These are phyloP conservation scores for Kewa caespitosa DNA, from an alignment of 179 eudicot genomes.

Conservation along the genomic window DNA sequence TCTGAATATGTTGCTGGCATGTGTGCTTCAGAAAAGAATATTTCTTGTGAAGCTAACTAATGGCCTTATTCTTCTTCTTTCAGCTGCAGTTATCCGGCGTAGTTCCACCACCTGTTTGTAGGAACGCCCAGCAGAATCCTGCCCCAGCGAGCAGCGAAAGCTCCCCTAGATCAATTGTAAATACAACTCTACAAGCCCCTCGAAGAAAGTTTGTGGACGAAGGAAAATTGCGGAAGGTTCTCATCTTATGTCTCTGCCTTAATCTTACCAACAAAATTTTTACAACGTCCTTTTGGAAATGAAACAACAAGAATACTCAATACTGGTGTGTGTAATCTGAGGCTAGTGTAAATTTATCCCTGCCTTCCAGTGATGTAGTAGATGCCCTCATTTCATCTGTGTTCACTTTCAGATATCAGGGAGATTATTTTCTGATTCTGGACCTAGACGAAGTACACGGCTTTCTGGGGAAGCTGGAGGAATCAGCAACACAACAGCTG, in stretches of 20 bases:
- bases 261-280: neutral
- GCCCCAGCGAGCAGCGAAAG: constrained; percentile 54
- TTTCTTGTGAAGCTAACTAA: neutral
- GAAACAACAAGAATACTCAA: neutral
- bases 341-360: neutral
- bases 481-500: constrained; percentile 42
- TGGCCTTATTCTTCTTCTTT: constrained; percentile 24
- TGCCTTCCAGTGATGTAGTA: neutral
- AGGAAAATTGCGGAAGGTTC: constrained; percentile 95
- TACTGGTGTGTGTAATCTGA: neutral
- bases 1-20: neutral
- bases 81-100: constrained; percentile 76
- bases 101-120: constrained; percentile 89
- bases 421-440: constrained; percentile 88
- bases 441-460: constrained; percentile 84
- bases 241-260: neutral
- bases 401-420: constrained; percentile 74
- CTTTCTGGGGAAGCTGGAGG: constrained; percentile 74
- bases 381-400: neutral
- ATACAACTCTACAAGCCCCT: constrained; percentile 82
- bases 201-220: constrained; percentile 96
- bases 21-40: neutral
- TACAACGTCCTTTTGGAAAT: neutral
- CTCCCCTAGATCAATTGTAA: constrained; percentile 69
- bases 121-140: constrained; percentile 63